phyloP scores from a whole-genome alignment of 352 stramenopile genomes.

The Peronospora farinosa region DNA sequence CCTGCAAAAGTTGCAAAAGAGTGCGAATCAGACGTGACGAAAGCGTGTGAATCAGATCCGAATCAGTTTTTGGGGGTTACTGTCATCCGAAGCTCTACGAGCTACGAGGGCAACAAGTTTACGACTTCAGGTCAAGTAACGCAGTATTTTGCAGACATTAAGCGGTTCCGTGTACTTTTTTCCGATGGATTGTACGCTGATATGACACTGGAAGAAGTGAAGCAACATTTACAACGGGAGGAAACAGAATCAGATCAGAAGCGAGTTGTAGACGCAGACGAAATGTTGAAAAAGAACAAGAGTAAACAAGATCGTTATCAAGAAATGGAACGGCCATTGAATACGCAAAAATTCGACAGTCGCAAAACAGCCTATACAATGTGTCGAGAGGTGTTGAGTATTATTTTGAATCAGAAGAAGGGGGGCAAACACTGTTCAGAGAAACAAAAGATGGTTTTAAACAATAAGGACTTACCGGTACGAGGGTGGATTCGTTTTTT shows the following conservation, averaged over 20 bases:
- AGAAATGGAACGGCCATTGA: conserved; percentile 27
- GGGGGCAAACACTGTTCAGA: conserved; percentile 40
- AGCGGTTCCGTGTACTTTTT: conserved; percentile 45
- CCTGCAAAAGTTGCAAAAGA: background rate
- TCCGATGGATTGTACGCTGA: conserved; percentile 38
- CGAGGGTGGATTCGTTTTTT: background rate
- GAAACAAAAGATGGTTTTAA: conserved; percentile 49
- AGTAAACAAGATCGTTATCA: conserved; percentile 13
- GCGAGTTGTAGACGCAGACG: conserved; percentile 1
- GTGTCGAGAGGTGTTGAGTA: conserved; percentile 39
- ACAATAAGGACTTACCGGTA: conserved; percentile 60
- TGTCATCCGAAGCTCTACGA: conserved; percentile 38
- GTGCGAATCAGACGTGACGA: background rate
- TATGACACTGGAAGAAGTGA: conserved; percentile 37
- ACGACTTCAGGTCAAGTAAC: conserved; percentile 39
- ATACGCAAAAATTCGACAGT: conserved; percentile 42
- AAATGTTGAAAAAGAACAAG: conserved; percentile 17
- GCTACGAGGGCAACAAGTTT: conserved; percentile 41
- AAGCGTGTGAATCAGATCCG: conserved; percentile 25
- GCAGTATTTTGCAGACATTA: conserved; percentile 37
- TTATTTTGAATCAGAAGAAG: conserved; percentile 49
- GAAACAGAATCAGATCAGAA: conserved; percentile 16
- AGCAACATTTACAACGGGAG: conserved; percentile 10
- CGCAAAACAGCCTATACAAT: conserved; percentile 42
- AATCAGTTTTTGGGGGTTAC: conserved; percentile 35